Percentiles rank a stretch among this genome's conserved stretches.
Conservation (phyloP, 1,284 basidiomycete genomes). For the Crepidotus sp. region DNA sequence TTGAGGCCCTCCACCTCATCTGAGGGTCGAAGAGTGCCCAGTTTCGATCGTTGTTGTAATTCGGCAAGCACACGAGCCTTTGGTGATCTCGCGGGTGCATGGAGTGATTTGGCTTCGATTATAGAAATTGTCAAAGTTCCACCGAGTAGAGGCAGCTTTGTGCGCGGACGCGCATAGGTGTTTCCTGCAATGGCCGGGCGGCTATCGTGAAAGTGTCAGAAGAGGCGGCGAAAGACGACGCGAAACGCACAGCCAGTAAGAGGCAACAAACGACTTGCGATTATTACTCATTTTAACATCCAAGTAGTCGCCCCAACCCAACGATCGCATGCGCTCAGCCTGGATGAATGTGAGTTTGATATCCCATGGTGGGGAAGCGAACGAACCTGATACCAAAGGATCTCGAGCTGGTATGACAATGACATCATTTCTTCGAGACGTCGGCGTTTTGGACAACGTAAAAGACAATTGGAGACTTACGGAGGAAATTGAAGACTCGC, state of each 20-base stretch:
- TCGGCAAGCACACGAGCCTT: slow-evolving; percentile 48
- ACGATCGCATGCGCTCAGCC: slow-evolving; percentile 63
- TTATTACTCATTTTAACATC: slow-evolving; percentile 54
- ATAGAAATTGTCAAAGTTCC: slow-evolving; percentile 41
- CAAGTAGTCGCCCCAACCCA: slow-evolving; percentile 71
- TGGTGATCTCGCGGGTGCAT: slow-evolving; percentile 37
- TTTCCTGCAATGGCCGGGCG: slow-evolving; percentile 9
- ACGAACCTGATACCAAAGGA: slow-evolving; percentile 67
- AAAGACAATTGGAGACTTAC: slow-evolving; percentile 35
- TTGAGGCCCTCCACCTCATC: slow-evolving; percentile 64
- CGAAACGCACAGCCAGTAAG: slow-evolving; percentile 68
- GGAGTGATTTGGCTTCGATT: slow-evolving; percentile 27
- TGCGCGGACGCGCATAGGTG: slow-evolving; percentile 31
- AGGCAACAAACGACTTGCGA: slow-evolving; percentile 54
- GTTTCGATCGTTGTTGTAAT: slow-evolving; percentile 53
- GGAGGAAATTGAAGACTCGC: slow-evolving; percentile 71
- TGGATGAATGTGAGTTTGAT: slow-evolving; percentile 22
- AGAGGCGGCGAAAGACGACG: not conserved
- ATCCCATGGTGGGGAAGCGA: not conserved
- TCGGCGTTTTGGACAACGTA: not conserved
- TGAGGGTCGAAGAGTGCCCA: slow-evolving; percentile 44
- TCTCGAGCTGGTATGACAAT: slow-evolving; percentile 76
- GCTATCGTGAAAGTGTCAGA: not conserved
- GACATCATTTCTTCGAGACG: slow-evolving; percentile 66
- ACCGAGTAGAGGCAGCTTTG: slow-evolving; percentile 49